These are phyloP conservation scores for Pinus taeda DNA, from an alignment of 75 land plant species.

Conservation along the genomic window DNA sequence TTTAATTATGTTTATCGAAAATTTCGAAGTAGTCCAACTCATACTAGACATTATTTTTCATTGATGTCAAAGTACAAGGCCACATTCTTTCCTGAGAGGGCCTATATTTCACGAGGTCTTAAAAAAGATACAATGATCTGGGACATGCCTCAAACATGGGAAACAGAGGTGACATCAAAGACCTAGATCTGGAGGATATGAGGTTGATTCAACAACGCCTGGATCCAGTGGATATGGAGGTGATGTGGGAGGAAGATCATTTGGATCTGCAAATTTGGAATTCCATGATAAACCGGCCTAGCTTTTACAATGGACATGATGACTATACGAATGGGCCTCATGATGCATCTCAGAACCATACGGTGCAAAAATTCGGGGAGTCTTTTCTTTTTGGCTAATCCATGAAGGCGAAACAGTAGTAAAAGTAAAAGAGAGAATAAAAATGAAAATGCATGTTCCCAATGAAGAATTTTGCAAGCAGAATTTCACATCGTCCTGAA, in stretches of 20 bases:
- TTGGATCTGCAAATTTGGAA: not conserved
- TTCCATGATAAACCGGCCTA: not conserved
- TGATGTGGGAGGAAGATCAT: not conserved
- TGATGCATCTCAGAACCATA: constrained; percentile 23
- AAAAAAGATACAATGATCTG: constrained; percentile 9
- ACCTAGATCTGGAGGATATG: constrained; percentile 6
- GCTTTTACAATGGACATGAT: not conserved
- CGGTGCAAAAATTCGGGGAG: constrained; percentile 34
- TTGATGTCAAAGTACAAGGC: no score
- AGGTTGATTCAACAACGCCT: constrained; percentile 1
- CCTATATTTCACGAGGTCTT: no score
- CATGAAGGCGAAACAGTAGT: constrained; percentile 25
- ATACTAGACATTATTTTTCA: no score
- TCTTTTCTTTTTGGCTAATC: constrained; percentile 17
- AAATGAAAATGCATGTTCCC: constrained; percentile 15
- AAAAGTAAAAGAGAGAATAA: not conserved
- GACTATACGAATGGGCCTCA: not conserved
- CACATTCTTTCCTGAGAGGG: no score
- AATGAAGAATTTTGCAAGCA: constrained; percentile 39
- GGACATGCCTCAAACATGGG: no score
- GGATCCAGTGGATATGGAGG: constrained; percentile 4
- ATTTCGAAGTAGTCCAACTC: no score
- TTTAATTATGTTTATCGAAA: no score
- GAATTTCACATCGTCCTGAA: constrained; percentile 47
- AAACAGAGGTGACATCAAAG: not conserved